A percentile compares a stretch with the other conserved stretches of the same genome.
Conservation (phyloP, 75 land plant species). For the Larix kaempferi region DNA sequence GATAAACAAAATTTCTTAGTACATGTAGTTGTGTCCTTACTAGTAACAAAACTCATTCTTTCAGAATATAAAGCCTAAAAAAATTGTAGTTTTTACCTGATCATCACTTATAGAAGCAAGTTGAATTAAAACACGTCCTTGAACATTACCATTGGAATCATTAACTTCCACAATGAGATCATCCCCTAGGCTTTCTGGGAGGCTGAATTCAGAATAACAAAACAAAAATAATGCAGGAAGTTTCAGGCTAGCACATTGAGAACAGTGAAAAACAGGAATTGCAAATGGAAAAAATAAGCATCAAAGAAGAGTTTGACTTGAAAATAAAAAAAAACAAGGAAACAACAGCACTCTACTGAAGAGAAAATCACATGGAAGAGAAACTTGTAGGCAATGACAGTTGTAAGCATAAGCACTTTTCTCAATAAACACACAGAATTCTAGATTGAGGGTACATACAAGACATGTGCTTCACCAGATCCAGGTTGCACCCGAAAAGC, state of each 20-base stretch:
- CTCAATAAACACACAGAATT: not conserved
- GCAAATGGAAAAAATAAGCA: not conserved
- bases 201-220: constrained; percentile 37
- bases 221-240: not conserved
- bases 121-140: constrained; percentile 71
- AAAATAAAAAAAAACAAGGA: not conserved
- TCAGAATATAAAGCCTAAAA: not conserved
- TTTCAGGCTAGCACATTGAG: not conserved
- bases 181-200: constrained; percentile 79
- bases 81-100: constrained; percentile 36
- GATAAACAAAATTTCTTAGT: not conserved
- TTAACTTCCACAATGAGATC: constrained; percentile 70
- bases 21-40: not conserved
- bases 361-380: not conserved
- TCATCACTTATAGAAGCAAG: constrained; percentile 76
- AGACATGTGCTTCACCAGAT: constrained; percentile 74
- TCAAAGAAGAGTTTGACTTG: not conserved
- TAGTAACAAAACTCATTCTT: not conserved
- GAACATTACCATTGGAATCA: constrained; percentile 69
- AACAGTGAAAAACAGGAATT: not conserved
- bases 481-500: constrained; percentile 77
- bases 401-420: not conserved
- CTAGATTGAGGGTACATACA: constrained; percentile 50
- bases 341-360: not conserved
- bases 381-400: not conserved